A percentile compares a stretch with the other conserved stretches of the same genome.
Conservation (phyloP, 73 alveolate species). For the Tetrahymena malaccensis region DNA sequence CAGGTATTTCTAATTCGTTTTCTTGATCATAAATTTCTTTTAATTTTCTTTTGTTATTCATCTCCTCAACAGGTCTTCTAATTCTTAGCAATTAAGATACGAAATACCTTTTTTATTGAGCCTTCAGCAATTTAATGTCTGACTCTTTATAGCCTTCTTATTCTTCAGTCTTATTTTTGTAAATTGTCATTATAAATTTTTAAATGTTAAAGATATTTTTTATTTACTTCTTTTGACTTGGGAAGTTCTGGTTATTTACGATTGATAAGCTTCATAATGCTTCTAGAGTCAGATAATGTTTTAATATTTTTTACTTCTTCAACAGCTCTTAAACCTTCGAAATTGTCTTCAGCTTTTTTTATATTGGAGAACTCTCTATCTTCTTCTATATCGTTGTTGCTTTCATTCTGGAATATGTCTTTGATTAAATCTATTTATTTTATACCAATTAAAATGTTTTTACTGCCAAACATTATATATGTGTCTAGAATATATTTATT, state of each 20-base stretch:
- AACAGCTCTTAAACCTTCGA: background rate
- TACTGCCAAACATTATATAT: background rate
- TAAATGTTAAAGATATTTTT: background rate
- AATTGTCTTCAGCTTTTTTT: background rate
- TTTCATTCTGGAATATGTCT: background rate
- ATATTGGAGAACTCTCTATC: background rate
- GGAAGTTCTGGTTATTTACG: background rate
- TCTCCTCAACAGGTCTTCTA: background rate
- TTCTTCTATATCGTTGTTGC: background rate
- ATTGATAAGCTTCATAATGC: background rate
- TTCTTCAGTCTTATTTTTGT: background rate
- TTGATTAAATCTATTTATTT: background rate
- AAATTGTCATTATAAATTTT: background rate
- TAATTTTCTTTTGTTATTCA: background rate
- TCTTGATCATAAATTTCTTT: background rate
- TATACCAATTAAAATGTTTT: background rate
- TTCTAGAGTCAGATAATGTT: background rate
- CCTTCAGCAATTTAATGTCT: background rate
- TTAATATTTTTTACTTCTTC: background rate
- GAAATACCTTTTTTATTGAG: background rate
- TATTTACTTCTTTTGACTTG: background rate
- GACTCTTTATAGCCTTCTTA: background rate
- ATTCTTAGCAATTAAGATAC: background rate
- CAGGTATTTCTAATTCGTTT: background rate
- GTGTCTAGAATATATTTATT: background rate